These are phyloP conservation scores for Isatis tinctoria DNA, from an alignment of 345 rosid genomes.

Conservation along the genomic window DNA sequence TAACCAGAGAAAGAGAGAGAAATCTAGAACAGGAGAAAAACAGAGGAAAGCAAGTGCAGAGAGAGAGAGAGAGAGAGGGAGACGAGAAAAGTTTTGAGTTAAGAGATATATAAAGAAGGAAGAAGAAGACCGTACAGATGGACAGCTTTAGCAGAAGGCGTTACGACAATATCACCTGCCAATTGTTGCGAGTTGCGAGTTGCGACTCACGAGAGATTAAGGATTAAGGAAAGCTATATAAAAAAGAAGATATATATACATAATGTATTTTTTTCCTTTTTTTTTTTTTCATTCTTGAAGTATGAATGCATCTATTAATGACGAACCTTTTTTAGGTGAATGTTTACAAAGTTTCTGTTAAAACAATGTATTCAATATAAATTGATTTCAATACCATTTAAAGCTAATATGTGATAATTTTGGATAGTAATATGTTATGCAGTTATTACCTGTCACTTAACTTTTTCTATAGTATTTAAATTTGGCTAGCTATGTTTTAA, in stretches of 20 bases:
- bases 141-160: slow-evolving; percentile 20
- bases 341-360: neutral
- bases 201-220: slow-evolving; percentile 21
- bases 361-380: neutral
- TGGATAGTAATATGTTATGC: neutral
- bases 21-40: neutral
- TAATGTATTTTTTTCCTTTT: neutral
- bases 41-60: slow-evolving; percentile 11
- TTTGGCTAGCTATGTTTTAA: neutral
- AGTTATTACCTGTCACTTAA: neutral
- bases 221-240: slow-evolving; percentile 19
- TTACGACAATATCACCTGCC: slow-evolving; percentile 36
- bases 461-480: neutral
- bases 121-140: slow-evolving; percentile 16
- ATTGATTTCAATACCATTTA: neutral
- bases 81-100: neutral
- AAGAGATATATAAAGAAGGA: slow-evolving; percentile 7
- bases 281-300: neutral
- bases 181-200: slow-evolving; percentile 35
- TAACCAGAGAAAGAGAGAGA: neutral
- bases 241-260: neutral
- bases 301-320: slow-evolving; percentile 17
- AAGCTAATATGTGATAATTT: neutral
- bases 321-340: slow-evolving; percentile 9
- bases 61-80: neutral